Percentiles rank a stretch among this genome's conserved stretches.
Evolutionary conservation across 441 rosid species (phyloP).

Genomic region (Biscutella laevigata): DNA sequence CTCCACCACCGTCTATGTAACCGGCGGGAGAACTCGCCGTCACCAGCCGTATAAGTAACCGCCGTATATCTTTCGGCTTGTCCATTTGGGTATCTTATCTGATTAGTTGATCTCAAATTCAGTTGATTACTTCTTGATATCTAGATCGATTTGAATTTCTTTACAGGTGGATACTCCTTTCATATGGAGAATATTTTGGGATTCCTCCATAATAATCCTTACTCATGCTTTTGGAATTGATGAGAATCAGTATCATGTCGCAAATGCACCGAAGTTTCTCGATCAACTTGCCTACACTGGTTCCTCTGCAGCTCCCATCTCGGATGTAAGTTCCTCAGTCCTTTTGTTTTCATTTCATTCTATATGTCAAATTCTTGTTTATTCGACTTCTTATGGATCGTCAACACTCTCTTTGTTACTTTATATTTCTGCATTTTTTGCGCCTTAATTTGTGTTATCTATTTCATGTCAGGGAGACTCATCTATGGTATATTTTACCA

Average conservation of each 20-base stretch:
- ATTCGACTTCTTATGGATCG: too few relatives aligned
- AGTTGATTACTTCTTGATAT: neutral
- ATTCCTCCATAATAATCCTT: neutral
- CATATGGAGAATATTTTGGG: neutral
- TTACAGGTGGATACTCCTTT: neutral
- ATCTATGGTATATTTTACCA: conserved; percentile 69
- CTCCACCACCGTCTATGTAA: too few relatives aligned
- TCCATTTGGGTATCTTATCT: too few relatives aligned
- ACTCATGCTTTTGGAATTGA: neutral
- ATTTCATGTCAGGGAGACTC: conserved; percentile 58
- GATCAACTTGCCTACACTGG: conserved; percentile 33
- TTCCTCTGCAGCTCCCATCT: conserved; percentile 59
- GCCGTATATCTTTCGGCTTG: too few relatives aligned
- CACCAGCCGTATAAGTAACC: too few relatives aligned
- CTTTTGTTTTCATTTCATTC: neutral
- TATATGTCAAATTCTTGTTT: neutral
- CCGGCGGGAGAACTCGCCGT: too few relatives aligned
- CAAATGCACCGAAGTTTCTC: conserved; percentile 36
- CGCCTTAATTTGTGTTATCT: neutral
- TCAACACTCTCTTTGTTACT: neutral
- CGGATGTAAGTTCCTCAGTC: conserved; percentile 36
- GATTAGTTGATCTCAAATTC: neutral
- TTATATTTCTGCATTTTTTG: neutral
- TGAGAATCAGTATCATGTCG: conserved; percentile 15
- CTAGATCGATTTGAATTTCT: neutral